Conservation (phyloP, 768 basidiomycete species). For the Rickenella mellea region DNA sequence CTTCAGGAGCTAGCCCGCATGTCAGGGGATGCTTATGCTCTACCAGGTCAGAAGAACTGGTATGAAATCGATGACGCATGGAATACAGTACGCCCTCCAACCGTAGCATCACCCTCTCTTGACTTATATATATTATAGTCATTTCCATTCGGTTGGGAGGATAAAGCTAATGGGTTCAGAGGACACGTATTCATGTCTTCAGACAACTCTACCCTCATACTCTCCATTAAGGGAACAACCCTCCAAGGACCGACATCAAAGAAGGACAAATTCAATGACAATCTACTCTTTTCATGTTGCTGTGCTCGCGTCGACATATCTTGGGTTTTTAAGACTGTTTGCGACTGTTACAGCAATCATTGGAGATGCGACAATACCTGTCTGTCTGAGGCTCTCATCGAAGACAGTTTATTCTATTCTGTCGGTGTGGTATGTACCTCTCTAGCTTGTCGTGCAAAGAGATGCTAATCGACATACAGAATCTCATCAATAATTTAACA, state of each 20-base stretch:
- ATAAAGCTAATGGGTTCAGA: conserved; percentile 63
- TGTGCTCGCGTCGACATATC: conserved; percentile 84
- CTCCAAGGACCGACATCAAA: conserved; percentile 77
- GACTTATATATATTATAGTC: conserved; percentile 32
- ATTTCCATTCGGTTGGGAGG: conserved; percentile 75
- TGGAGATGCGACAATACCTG: conserved; percentile 76
- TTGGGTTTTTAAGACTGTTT: conserved; percentile 80
- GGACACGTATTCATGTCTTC: conserved; percentile 81
- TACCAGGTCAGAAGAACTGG: conserved; percentile 67
- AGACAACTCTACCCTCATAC: conserved; percentile 73
- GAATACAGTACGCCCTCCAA: conserved; percentile 32
- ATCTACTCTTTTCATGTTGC: conserved; percentile 84
- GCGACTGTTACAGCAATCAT: conserved; percentile 69
- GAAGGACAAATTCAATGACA: conserved; percentile 92
- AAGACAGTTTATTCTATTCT: conserved; percentile 90
- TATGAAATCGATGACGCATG: conserved; percentile 69
- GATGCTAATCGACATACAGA: conserved; percentile 18
- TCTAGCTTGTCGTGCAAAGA: neutral
- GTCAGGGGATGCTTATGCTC: conserved; percentile 82
- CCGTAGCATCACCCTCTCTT: neutral
- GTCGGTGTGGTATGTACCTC: conserved; percentile 61
- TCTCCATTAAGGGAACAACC: conserved; percentile 89
- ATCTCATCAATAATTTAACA: conserved; percentile 48
- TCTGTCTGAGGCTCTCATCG: conserved; percentile 70
- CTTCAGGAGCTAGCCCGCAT: conserved; percentile 77